phyloP scores from a whole-genome alignment of 495 filamentous ascomycete genomes.

The Terfezia boudieri region DNA sequence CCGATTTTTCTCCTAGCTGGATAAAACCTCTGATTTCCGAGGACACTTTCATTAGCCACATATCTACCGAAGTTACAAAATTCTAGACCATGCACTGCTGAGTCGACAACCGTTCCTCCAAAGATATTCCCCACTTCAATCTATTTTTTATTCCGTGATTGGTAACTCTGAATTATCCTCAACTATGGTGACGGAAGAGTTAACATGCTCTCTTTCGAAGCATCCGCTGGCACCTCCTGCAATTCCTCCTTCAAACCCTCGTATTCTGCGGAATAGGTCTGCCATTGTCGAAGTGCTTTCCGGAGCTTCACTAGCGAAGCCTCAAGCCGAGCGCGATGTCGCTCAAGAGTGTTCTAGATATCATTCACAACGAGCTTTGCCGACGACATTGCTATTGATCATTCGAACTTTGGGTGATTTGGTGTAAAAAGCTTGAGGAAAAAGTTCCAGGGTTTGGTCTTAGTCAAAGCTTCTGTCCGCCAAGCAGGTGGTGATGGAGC shows the following conservation, averaged over 20 bases:
- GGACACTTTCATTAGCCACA: neutral
- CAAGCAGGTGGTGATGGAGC: no score
- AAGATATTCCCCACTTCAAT: constrained; percentile 26
- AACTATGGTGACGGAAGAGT: no score
- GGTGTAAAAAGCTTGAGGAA: neutral
- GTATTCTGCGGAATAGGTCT: constrained; percentile 75
- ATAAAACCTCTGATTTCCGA: constrained; percentile 31
- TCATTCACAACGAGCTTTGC: neutral
- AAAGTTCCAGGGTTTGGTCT: neutral
- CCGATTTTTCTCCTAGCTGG: constrained; percentile 36
- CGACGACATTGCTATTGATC: neutral
- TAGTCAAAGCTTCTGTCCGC: neutral
- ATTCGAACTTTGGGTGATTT: neutral
- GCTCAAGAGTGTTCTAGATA: constrained; percentile 32
- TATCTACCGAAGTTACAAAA: neutral
- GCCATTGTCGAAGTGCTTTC: constrained; percentile 65
- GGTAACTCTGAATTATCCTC: no score
- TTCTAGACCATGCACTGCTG: constrained; percentile 22
- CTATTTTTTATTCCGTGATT: constrained; percentile 10
- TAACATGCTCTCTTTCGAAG: constrained; percentile 30
- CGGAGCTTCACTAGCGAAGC: constrained; percentile 49
- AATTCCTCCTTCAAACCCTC: constrained; percentile 69
- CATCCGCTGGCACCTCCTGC: constrained; percentile 26
- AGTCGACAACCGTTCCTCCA: constrained; percentile 31
- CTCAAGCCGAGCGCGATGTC: constrained; percentile 52